phyloP scores from a whole-genome alignment of 768 basidiomycete species.

The Phanerochaete sordida region DNA sequence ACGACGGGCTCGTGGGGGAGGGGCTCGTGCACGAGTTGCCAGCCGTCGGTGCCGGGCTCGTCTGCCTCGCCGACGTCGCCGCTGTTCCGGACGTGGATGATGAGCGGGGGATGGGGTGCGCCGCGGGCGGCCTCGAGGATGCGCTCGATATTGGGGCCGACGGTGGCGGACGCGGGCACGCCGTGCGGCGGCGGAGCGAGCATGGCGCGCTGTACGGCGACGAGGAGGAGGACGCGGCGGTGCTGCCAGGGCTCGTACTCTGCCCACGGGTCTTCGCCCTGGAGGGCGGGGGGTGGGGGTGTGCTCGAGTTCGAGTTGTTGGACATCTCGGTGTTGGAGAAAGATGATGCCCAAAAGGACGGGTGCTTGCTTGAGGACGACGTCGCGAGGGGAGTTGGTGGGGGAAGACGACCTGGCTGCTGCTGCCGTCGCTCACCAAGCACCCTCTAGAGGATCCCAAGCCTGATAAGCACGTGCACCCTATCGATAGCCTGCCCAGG shows the following conservation, averaged over 20 bases:
- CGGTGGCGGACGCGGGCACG: constrained; percentile 42
- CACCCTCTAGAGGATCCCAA: not conserved
- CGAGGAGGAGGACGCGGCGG: constrained; percentile 51
- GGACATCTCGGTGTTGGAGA: not conserved
- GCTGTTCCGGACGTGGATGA: constrained; percentile 66
- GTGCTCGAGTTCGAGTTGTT: not conserved
- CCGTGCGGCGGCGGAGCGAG: constrained; percentile 45
- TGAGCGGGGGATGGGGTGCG: constrained; percentile 42
- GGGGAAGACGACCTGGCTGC: not conserved
- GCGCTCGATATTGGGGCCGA: constrained; percentile 44
- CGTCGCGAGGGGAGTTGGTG: not conserved
- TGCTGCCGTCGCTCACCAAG: not conserved
- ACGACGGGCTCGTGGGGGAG: constrained; percentile 49
- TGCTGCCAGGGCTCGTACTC: constrained; percentile 10
- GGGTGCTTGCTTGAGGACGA: not conserved
- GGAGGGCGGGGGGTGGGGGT: not conserved
- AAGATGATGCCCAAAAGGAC: not conserved
- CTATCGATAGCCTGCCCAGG: not conserved
- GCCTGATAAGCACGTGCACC: constrained; percentile 1
- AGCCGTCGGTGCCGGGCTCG: constrained; percentile 51
- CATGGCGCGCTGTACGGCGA: constrained; percentile 54
- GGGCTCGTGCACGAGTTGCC: constrained; percentile 57
- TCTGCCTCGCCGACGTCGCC: constrained; percentile 62
- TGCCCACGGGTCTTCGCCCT: constrained; percentile 7
- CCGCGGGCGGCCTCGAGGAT: constrained; percentile 53